Conservation (phyloP, 2,329 filamentous ascomycete genomes). For the Chalara sp. region DNA sequence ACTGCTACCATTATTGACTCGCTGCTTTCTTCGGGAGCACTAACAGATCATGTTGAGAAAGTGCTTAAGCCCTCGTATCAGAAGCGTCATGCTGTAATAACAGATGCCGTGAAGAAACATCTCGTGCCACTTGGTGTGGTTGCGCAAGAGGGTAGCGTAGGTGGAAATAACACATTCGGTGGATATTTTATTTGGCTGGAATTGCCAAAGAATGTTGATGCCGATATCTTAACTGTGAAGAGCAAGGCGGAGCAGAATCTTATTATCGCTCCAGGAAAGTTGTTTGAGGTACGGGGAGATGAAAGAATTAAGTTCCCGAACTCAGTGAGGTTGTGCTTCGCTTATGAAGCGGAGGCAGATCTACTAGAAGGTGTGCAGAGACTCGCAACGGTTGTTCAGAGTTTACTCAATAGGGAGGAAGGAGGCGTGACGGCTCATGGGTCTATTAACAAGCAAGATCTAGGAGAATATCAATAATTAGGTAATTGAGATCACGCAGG, state of each 20-base stretch:
- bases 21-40: conserved; percentile 36
- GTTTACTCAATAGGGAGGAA: conserved; percentile 20
- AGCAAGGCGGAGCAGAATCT: conserved; percentile 59
- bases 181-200: conserved; percentile 84
- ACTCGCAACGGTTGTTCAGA: conserved; percentile 40
- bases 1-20: conserved; percentile 44
- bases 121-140: conserved; percentile 57
- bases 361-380: conserved; percentile 62
- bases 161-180: conserved; percentile 49
- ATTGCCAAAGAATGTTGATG: conserved; percentile 45
- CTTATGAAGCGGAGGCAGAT: conserved; percentile 62
- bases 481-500: too few relatives aligned
- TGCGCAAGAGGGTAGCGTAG: conserved; percentile 34
- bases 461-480: conserved; percentile 11
- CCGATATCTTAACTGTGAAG: conserved; percentile 47
- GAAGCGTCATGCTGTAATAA: conserved; percentile 43
- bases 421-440: background rate
- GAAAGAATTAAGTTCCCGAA: conserved; percentile 48
- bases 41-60: conserved; percentile 38
- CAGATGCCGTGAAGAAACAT: conserved; percentile 49
- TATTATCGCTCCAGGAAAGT: conserved; percentile 58
- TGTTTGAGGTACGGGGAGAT: conserved; percentile 63
- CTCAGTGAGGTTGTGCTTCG: conserved; percentile 61
- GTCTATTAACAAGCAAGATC: conserved; percentile 8
- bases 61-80: conserved; percentile 39